A percentile compares a stretch with the other conserved stretches of the same genome.
phyloP scores from a whole-genome alignment of 1,139 yeast genomes.

The Blastobotrys apis region DNA sequence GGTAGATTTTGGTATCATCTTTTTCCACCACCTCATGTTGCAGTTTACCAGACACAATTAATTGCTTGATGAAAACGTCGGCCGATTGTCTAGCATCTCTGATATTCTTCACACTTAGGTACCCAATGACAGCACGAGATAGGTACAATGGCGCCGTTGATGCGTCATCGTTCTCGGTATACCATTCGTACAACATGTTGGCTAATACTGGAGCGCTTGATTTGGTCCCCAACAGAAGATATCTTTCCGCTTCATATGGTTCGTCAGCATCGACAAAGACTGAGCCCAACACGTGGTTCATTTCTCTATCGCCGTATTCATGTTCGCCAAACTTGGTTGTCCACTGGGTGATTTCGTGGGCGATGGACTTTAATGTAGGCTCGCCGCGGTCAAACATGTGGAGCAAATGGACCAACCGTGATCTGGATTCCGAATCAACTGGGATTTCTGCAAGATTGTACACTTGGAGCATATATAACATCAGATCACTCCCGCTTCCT shows the following conservation, averaged over 20 bases:
- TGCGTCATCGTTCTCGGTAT: slow-evolving; percentile 31
- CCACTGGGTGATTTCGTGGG: slow-evolving; percentile 60
- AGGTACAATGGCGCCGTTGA: slow-evolving; percentile 50
- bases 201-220: slow-evolving; percentile 54
- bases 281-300: slow-evolving; percentile 71
- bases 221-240: slow-evolving; percentile 63
- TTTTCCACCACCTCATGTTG: slow-evolving; percentile 17
- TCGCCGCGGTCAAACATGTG: slow-evolving; percentile 57
- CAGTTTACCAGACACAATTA: slow-evolving; percentile 21
- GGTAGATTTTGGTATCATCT: slow-evolving; percentile 22
- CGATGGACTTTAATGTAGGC: slow-evolving; percentile 60
- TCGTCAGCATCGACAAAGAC: slow-evolving; percentile 44
- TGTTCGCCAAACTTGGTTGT: slow-evolving; percentile 46
- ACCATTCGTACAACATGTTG: slow-evolving; percentile 58
- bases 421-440: slow-evolving; percentile 35
- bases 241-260: slow-evolving; percentile 51
- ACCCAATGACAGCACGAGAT: slow-evolving; percentile 65
- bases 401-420: slow-evolving; percentile 41
- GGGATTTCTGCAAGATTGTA: slow-evolving; percentile 49
- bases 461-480: slow-evolving; percentile 67
- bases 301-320: slow-evolving; percentile 67
- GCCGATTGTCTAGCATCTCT: slow-evolving; percentile 51
- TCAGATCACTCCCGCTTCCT: slow-evolving; percentile 77
- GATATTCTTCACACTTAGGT: slow-evolving; percentile 59
- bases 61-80: slow-evolving; percentile 39